These are phyloP conservation scores for Cryphonectria parasitica DNA, from an alignment of 2,329 filamentous ascomycete genomes.

Conservation along the genomic window DNA sequence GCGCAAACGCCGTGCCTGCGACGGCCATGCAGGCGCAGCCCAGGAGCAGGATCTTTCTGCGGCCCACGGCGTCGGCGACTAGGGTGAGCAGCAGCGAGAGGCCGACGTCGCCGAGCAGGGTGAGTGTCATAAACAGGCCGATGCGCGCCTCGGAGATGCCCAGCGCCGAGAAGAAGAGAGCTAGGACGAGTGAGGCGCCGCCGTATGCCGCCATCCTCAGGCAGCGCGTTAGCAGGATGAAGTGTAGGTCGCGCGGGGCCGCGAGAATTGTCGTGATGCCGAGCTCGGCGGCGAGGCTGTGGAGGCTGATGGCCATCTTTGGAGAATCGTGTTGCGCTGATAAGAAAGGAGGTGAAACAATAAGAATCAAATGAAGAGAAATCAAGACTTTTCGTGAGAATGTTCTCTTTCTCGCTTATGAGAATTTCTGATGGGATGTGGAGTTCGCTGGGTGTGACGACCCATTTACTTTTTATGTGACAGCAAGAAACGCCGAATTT, in stretches of 20 bases:
- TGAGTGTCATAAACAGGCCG: conserved; percentile 69
- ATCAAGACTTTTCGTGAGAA: not conserved
- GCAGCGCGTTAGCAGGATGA: conserved; percentile 63
- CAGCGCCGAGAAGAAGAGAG: conserved; percentile 57
- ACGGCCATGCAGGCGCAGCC: conserved; percentile 60
- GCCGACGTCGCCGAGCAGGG: conserved; percentile 60
- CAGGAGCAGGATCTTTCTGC: conserved; percentile 55
- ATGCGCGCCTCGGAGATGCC: conserved; percentile 54
- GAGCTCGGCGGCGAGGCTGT: conserved; percentile 41
- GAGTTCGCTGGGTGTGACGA: not conserved
- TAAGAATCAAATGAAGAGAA: not conserved
- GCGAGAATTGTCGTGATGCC: conserved; percentile 48
- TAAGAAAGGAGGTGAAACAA: not conserved
- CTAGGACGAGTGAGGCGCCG: conserved; percentile 59
- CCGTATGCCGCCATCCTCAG: conserved; percentile 68
- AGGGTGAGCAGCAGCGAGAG: conserved; percentile 64
- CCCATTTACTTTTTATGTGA: not conserved
- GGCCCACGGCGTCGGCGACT: conserved; percentile 61
- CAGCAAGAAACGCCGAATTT: too few species aligned
- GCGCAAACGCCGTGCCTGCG: conserved; percentile 60
- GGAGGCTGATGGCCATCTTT: conserved; percentile 21
- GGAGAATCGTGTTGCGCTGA: not conserved
- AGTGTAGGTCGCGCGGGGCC: conserved; percentile 54
- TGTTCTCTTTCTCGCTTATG: not conserved
- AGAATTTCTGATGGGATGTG: not conserved